These are phyloP conservation scores for Carnegiea gigantea DNA, from an alignment of 179 eudicot genomes.

Conservation along the genomic window DNA sequence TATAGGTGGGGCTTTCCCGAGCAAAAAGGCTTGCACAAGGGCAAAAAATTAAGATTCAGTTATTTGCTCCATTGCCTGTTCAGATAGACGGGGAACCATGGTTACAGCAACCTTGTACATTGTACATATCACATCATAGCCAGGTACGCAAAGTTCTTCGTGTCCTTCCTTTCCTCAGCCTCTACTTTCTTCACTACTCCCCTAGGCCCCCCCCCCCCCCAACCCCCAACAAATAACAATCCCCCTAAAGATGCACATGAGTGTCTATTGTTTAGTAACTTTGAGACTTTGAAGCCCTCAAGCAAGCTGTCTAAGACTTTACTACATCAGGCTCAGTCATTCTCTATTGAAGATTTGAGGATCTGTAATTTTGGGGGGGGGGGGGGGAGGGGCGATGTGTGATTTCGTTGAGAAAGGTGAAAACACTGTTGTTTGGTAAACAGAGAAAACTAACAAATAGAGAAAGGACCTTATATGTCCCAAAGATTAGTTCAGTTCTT, in stretches of 20 bases:
- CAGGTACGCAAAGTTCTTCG: slow-evolving; percentile 54
- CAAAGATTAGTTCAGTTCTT: too few species aligned
- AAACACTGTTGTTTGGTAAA: too few species aligned
- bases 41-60: slow-evolving; percentile 83
- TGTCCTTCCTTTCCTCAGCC: neutral
- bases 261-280: too few species aligned
- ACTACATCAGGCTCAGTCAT: neutral
- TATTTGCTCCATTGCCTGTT: slow-evolving; percentile 77
- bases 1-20: slow-evolving; percentile 93
- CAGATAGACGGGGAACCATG: slow-evolving; percentile 99
- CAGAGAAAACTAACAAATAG: too few species aligned
- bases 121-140: slow-evolving; percentile 87
- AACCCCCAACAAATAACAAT: too few species aligned
- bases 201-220: neutral
- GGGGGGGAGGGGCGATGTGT: too few species aligned
- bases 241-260: neutral
- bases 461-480: too few species aligned
- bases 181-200: too few species aligned
- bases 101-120: slow-evolving; percentile 86
- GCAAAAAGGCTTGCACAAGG: slow-evolving; percentile 98
- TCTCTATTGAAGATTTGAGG: neutral
- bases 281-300: too few species aligned
- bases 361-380: neutral
- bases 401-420: too few species aligned
- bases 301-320: too few species aligned